Percentiles rank a stretch among this genome's conserved stretches.
Conservation (phyloP, 2,329 filamentous ascomycete species). For the Cladophialophora immunda region DNA sequence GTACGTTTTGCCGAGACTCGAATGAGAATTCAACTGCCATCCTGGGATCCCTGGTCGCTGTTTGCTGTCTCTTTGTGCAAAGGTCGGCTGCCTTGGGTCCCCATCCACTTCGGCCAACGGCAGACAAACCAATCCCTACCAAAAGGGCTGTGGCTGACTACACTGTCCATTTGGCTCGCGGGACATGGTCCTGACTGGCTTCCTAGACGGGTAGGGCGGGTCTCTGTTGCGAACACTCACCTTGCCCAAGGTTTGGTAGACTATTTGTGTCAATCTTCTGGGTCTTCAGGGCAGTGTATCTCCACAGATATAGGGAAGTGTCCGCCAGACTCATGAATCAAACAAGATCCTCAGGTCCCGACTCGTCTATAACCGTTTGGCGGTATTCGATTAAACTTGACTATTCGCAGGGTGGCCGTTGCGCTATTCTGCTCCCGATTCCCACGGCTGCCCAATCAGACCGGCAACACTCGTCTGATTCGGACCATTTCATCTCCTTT, state of each 20-base stretch:
- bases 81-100: conserved; percentile 15
- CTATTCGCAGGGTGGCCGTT: conserved; percentile 34
- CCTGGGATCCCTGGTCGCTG: conserved; percentile 22
- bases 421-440: conserved; percentile 29
- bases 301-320: conserved; percentile 29
- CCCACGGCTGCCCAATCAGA: conserved; percentile 34
- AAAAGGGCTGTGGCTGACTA: conserved; percentile 26
- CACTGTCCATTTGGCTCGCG: conserved; percentile 19
- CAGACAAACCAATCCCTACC: conserved; percentile 14
- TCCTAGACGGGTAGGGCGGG: conserved; percentile 18
- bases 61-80: conserved; percentile 9
- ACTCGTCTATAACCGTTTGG: conserved; percentile 22
- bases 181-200: conserved; percentile 25
- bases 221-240: conserved; percentile 27
- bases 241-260: conserved; percentile 23
- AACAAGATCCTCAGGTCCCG: conserved; percentile 21
- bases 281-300: conserved; percentile 23
- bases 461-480: conserved; percentile 17
- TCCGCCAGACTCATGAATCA: conserved; percentile 19
- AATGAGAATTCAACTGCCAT: conserved; percentile 24
- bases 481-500: conserved; percentile 31
- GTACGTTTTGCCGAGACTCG: conserved; percentile 26
- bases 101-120: conserved; percentile 26
- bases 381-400: conserved; percentile 26
- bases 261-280: conserved; percentile 21